Base-by-base conservation (phyloP, 768 basidiomycete genomes). In the Hericium alpestre region DNA sequence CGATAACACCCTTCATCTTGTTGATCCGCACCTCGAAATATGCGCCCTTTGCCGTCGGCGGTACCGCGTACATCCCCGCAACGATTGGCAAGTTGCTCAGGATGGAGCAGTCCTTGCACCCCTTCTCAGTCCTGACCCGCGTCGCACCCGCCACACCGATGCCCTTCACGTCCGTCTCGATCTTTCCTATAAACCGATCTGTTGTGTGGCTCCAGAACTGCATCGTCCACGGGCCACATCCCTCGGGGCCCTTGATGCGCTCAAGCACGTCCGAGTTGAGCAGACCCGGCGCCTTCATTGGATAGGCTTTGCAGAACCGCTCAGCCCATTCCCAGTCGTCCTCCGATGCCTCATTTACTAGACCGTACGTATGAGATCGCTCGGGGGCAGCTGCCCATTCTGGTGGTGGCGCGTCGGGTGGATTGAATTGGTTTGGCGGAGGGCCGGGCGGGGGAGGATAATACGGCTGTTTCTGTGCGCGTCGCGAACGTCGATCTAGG, bases 1-100 rank as follows among this genome's bases (percentile, higher is more conserved):
- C 81, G 46, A 87, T 71, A 51, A 80, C 68, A 4, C 83, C 80
- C 27, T 78, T 71, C 84, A 84, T 84, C 47, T 66, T 71, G 32
- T 73, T 64, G 49, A 87, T 76, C n/a, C 66, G 66, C 18, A 85
- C 63, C 64, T 87, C 86, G 62, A 78, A 87, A 66, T 87, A 87
- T 0, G 82, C 75, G 20, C 85, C 86, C 0, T 61, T 58, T 10
- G 32, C 32, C 56, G 82, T 79, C 1, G 73, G 78, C 32, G 73
- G 74, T 12, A 75, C 74, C 55, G 80, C 76, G 59, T 85, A 87
- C 40, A 82, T 68, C 16, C 83, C 85, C 7, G 79, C 79, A 39
- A 81, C 63, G 49, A 86, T 71, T 0, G 84, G 86, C 6, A 84
- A 65, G 63, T 79, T 71, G 68, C 84, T 84, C 65, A 83, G 59